These are phyloP conservation scores for Podosphaera xanthii DNA, from an alignment of 2,329 filamentous ascomycete species.

Conservation along the genomic window DNA sequence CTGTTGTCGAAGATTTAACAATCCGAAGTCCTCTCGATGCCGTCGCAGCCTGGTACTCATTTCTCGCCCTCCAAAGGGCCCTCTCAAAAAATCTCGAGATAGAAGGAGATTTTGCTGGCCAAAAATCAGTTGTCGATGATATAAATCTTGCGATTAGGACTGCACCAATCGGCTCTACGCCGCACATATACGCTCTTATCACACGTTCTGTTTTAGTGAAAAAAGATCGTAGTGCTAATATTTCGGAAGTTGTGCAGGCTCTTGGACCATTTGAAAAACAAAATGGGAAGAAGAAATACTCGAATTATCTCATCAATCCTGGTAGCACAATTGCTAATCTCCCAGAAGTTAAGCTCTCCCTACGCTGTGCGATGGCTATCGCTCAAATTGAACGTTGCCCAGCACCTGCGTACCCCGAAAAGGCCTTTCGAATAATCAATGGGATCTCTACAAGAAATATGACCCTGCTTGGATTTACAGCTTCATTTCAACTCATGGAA, in stretches of 20 bases:
- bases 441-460: constrained; percentile 23
- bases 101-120: constrained; percentile 23
- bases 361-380: constrained; percentile 36
- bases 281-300: constrained; percentile 14
- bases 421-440: constrained; percentile 25
- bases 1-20: constrained; percentile 63
- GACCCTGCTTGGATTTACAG: constrained; percentile 33
- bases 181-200: constrained; percentile 36
- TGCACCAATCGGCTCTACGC: constrained; percentile 58
- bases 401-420: constrained; percentile 19
- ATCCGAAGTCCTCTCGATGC: constrained; percentile 76
- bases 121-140: constrained; percentile 22
- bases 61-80: constrained; percentile 43
- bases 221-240: constrained; percentile 30
- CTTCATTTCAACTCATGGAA: constrained; percentile 34
- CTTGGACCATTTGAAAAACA: constrained; percentile 22
- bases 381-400: constrained; percentile 29
- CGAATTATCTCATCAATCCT: constrained; percentile 23
- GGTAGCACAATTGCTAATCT: constrained; percentile 22
- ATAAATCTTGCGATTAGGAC: constrained; percentile 47
- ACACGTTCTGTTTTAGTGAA: constrained; percentile 33
- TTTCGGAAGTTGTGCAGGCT: constrained; percentile 30
- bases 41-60: constrained; percentile 79
- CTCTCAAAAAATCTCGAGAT: constrained; percentile 39
- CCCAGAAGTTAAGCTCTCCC: constrained; percentile 30